Conservation (phyloP, 1,284 basidiomycete genomes). For the Quambalaria eucalypti region DNA sequence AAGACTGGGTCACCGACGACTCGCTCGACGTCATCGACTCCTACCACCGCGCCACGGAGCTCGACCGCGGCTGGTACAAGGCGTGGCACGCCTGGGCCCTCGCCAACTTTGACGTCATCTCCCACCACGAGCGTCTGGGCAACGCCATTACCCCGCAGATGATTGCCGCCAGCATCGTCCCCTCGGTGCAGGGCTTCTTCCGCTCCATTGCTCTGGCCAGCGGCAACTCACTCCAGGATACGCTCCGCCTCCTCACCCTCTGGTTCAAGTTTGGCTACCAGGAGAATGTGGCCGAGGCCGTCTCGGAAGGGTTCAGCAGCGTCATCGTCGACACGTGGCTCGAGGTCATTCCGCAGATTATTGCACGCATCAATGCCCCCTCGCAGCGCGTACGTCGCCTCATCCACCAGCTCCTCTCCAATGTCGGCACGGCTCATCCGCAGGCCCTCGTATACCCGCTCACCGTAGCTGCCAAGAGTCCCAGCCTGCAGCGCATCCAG, state of each 20-base stretch:
- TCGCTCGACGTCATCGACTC: conserved; percentile 53
- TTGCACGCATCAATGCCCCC: conserved; percentile 94
- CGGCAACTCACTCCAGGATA: conserved; percentile 90
- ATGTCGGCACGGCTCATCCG: conserved; percentile 91
- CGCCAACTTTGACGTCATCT: conserved; percentile 87
- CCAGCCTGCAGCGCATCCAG: conserved; percentile 68
- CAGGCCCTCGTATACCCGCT: conserved; percentile 95
- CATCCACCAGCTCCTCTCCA: conserved; percentile 79
- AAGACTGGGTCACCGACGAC: conserved; percentile 58
- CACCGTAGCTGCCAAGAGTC: conserved; percentile 96
- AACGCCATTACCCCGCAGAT: conserved; percentile 63
- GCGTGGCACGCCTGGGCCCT: conserved; percentile 99
- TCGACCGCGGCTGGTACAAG: conserved; percentile 92
- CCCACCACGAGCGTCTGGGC: conserved; percentile 49
- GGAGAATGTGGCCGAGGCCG: conserved; percentile 80
- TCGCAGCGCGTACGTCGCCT: conserved; percentile 76
- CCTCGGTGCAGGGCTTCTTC: conserved; percentile 90
- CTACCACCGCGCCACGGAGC: conserved; percentile 80
- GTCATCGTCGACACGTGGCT: conserved; percentile 98
- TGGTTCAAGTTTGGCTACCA: conserved; percentile 98
- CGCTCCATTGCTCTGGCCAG: conserved; percentile 78
- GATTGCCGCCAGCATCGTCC: conserved; percentile 78
- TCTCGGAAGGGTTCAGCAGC: conserved; percentile 75
- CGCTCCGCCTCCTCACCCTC: conserved; percentile 79
- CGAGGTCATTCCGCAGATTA: conserved; percentile 98